Evolutionary conservation across 2,329 filamentous ascomycete genomes (phyloP).

Genomic region (Hawksworthiomyces lignivorus): DNA sequence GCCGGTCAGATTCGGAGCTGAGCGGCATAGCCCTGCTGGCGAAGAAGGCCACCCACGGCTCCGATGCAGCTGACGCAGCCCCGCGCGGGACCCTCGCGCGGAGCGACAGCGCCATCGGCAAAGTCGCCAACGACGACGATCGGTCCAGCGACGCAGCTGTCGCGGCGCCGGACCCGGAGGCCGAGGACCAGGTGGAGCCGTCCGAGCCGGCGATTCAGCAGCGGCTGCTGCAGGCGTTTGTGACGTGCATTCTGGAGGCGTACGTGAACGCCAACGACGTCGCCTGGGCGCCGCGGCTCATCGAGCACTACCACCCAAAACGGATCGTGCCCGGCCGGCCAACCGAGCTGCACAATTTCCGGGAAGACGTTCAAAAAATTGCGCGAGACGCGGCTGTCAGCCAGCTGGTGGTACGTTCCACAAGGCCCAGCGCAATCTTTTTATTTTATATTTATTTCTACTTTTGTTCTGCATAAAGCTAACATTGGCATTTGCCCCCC

Average conservation of each 20-base stretch:
- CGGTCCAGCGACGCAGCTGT: slow-evolving; percentile 41
- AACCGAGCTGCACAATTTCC: slow-evolving; percentile 54
- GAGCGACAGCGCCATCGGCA: slow-evolving; percentile 34
- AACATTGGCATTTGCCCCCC: background rate
- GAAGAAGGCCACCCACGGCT: background rate
- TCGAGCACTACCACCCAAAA: slow-evolving; percentile 61
- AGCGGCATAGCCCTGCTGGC: background rate
- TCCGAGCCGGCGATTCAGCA: slow-evolving; percentile 55
- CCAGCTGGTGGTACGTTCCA: slow-evolving; percentile 57
- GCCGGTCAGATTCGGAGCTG: slow-evolving; percentile 36
- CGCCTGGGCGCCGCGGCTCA: slow-evolving; percentile 55
- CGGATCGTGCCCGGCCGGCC: slow-evolving; percentile 53
- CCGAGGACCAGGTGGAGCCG: slow-evolving; percentile 42
- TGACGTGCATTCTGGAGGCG: slow-evolving; percentile 69
- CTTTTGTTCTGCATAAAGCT: background rate
- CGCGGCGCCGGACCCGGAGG: slow-evolving; percentile 56
- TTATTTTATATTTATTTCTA: background rate
- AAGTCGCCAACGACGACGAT: slow-evolving; percentile 33
- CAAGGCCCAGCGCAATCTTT: no score
- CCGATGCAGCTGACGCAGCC: background rate
- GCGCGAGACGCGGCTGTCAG: slow-evolving; percentile 61
- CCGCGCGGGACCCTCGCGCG: background rate
- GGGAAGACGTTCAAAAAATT: slow-evolving; percentile 53
- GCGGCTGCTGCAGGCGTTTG: slow-evolving; percentile 64
- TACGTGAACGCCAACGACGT: slow-evolving; percentile 57